Percentiles rank a stretch among this genome's conserved stretches.
Evolutionary conservation across 164 flowering plant species (phyloP).

Genomic region (Vitis cinerea): DNA sequence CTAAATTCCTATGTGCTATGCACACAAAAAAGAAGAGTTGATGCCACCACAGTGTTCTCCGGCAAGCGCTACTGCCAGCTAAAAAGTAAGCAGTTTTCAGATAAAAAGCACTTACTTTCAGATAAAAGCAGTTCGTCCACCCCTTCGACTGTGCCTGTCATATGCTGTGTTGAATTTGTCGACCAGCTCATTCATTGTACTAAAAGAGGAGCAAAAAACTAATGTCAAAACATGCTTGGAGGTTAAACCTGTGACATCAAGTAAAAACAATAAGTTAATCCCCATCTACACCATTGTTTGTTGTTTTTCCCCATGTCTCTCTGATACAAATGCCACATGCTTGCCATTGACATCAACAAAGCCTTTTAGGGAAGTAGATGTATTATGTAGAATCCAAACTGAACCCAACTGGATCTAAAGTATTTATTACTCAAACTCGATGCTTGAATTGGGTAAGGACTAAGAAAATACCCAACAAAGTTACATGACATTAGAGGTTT

Average conservation of each 20-base stretch:
- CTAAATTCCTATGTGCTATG: conserved; percentile 16
- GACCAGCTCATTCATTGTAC: conserved; percentile 87
- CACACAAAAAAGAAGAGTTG: conserved; percentile 3
- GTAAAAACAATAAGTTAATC: not conserved
- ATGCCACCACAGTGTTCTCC: not conserved
- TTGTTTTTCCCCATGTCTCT: too few relatives aligned
- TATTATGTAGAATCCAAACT: too few relatives aligned
- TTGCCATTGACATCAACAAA: too few relatives aligned
- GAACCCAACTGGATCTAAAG: too few relatives aligned
- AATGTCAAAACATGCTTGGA: not conserved
- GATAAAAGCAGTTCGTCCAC: conserved; percentile 80
- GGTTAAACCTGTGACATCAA: not conserved
- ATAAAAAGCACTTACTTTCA: conserved; percentile 25
- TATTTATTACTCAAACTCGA: too few relatives aligned
- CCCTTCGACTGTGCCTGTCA: conserved; percentile 80
- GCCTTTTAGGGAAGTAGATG: too few relatives aligned
- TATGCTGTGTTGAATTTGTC: conserved; percentile 93
- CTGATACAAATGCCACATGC: too few relatives aligned
- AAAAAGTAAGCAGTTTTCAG: conserved; percentile 22
- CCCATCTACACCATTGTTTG: too few relatives aligned
- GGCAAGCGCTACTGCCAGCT: not conserved
- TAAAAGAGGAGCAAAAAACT: conserved; percentile 29
- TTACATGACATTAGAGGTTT: too few relatives aligned
- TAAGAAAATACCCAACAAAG: too few relatives aligned
- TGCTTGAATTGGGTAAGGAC: too few relatives aligned